Base-by-base conservation (phyloP, 371 early-diverging fungal genomes). In the Mycotypha africana region DNA sequence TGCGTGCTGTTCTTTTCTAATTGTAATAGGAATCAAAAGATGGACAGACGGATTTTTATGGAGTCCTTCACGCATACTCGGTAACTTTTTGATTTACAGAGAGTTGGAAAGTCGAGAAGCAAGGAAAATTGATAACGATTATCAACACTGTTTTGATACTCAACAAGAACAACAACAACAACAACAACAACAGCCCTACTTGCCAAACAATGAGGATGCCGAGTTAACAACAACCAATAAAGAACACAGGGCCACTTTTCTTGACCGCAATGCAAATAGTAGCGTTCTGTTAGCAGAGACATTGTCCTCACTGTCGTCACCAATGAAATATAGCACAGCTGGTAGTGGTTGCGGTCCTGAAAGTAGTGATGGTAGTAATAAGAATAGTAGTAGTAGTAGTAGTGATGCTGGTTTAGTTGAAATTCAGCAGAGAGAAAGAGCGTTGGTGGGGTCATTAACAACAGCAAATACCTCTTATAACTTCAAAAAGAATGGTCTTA, bases 401-500 rank as follows among this genome's bases (percentile, higher is more conserved):
- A n/a, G n/a, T n/a, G n/a, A n/a, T n/a, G n/a, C n/a, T n/a, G n/a
- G n/a, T n/a, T n/a, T n/a, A n/a, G n/a, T n/a, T n/a, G n/a, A n/a
- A n/a, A n/a, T n/a, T n/a, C n/a, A n/a, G 7, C 55, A 45, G 30
- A 67, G 63, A 36, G 82, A 82, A 42, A 71, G 78, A 9, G 78
- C 78, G 12, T 46, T 82, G 21, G 77, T 80, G 35, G 81, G 83
- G 1, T 76, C 77, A 36, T 46, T 81, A 12, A 83, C 76, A 33
- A 45, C 55, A 17, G 33, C 49, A 15, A 55, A 55, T n/a, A 78
- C 74, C 51, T 68, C 77, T 17, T 78, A 82, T 60, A 60, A 76
- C 49, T 80, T 87, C 52, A 87, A 86, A 50, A 81, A 85, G 38
- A 75, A 83, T 51, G 93, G 93, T 0, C 65, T 92, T 12, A 84